Percentiles rank a stretch among this genome's conserved stretches.
These are phyloP conservation scores for Microbotryomycetes sp. DNA, from an alignment of 1,284 basidiomycete species.

Conservation along the genomic window DNA sequence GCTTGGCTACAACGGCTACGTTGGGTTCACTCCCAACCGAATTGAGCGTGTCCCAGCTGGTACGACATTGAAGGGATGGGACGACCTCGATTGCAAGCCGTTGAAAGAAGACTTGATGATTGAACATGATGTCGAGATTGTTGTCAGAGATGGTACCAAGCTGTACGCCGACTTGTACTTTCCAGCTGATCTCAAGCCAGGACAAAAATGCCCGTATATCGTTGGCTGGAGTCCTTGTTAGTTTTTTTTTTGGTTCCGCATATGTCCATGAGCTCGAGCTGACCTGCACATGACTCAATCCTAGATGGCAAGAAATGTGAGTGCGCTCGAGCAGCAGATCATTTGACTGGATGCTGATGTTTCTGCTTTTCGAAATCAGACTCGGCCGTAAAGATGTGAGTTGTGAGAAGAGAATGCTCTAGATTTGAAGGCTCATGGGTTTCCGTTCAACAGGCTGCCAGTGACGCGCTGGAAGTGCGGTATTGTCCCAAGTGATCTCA, in stretches of 20 bases:
- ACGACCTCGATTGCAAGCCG: not conserved
- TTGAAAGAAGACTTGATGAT: conserved; percentile 18
- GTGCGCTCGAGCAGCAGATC: too few species aligned
- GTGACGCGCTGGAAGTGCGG: not conserved
- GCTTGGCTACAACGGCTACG: not conserved
- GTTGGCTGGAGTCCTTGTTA: not conserved
- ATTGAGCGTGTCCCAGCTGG: not conserved
- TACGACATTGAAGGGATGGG: not conserved
- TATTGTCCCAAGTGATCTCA: not conserved
- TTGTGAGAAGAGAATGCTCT: too few species aligned
- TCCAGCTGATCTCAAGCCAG: not conserved
- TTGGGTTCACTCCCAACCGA: not conserved
- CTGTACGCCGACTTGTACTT: not conserved
- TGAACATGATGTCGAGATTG: conserved; percentile 15
- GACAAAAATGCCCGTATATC: not conserved
- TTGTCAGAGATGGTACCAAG: not conserved
- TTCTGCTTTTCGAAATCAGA: not conserved
- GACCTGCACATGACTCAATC: not conserved
- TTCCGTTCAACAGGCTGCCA: not conserved
- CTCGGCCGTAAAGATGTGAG: too few species aligned
- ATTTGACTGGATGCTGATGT: too few species aligned
- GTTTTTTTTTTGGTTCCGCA: not conserved
- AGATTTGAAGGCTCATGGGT: too few species aligned
- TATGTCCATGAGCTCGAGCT: not conserved
- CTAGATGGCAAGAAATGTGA: not conserved